phyloP scores from a whole-genome alignment of 2,329 filamentous ascomycete species.

The Laburnicola sp. region DNA sequence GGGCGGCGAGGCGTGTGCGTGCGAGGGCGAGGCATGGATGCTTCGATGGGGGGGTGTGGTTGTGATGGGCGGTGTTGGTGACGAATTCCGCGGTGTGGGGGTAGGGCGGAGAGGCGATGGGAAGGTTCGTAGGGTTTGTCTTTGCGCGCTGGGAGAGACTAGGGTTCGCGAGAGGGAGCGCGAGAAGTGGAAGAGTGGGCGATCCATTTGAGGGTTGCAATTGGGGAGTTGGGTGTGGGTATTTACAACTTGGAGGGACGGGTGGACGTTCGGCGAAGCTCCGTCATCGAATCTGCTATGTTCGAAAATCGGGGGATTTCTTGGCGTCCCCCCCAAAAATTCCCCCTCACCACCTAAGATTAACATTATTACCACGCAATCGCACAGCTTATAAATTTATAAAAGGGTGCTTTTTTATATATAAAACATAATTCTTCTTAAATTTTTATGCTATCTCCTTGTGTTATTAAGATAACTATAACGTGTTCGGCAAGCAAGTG shows the following conservation, averaged over 20 bases:
- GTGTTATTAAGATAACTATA: no score
- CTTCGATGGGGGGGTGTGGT: conserved; percentile 9
- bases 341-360: no score
- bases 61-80: not conserved
- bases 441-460: no score
- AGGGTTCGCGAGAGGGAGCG: not conserved
- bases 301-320: no score
- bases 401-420: no score
- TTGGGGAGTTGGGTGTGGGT: not conserved
- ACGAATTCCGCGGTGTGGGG: not conserved
- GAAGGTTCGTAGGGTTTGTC: not conserved
- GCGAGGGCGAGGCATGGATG: conserved; percentile 26
- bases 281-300: not conserved
- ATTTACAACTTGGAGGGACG: not conserved
- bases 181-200: not conserved
- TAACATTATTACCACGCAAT: no score
- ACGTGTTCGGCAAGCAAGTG: no score
- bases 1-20: conserved; percentile 30
- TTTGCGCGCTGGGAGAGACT: not conserved
- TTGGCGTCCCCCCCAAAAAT: no score
- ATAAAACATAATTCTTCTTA: no score
- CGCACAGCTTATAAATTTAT: no score
- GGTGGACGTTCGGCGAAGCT: not conserved
- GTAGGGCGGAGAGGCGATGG: conserved; percentile 1
- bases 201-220: conserved; percentile 1